These are phyloP conservation scores for Macroventuria anomochaeta DNA, from an alignment of 2,329 filamentous ascomycete species.

Conservation along the genomic window DNA sequence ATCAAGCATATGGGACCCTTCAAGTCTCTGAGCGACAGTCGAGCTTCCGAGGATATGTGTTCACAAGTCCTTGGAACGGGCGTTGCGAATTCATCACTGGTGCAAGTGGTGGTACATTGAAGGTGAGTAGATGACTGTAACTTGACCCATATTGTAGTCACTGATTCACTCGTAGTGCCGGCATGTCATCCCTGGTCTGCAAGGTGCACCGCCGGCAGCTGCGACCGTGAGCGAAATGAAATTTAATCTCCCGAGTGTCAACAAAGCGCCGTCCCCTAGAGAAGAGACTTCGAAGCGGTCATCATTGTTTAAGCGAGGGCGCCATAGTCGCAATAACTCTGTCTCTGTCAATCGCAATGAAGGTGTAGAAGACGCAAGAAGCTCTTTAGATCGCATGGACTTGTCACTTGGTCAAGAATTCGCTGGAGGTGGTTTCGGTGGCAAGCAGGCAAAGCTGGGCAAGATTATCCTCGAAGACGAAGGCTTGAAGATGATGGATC, in stretches of 20 bases:
- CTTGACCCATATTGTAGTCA: background rate
- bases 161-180: conserved; percentile 59
- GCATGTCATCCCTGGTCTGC: conserved; percentile 66
- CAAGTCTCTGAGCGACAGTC: conserved; percentile 55
- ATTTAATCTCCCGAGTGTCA: conserved; percentile 78
- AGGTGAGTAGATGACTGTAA: conserved; percentile 38
- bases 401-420: conserved; percentile 79
- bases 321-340: conserved; percentile 39
- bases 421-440: conserved; percentile 84
- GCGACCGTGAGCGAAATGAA: conserved; percentile 79
- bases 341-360: conserved; percentile 28
- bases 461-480: conserved; percentile 91
- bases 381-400: conserved; percentile 64
- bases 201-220: conserved; percentile 43
- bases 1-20: conserved; percentile 37
- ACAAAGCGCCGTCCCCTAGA: conserved; percentile 39
- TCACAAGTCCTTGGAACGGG: conserved; percentile 85
- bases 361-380: conserved; percentile 25
- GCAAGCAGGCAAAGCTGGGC: conserved; percentile 88
- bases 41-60: conserved; percentile 71
- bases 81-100: conserved; percentile 85
- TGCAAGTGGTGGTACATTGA: conserved; percentile 74
- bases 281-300: conserved; percentile 44
- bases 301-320: conserved; percentile 44
- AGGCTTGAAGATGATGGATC: conserved; percentile 92